Conservation (phyloP, 352 stramenopile genomes). For the Pythium phragmitis region DNA sequence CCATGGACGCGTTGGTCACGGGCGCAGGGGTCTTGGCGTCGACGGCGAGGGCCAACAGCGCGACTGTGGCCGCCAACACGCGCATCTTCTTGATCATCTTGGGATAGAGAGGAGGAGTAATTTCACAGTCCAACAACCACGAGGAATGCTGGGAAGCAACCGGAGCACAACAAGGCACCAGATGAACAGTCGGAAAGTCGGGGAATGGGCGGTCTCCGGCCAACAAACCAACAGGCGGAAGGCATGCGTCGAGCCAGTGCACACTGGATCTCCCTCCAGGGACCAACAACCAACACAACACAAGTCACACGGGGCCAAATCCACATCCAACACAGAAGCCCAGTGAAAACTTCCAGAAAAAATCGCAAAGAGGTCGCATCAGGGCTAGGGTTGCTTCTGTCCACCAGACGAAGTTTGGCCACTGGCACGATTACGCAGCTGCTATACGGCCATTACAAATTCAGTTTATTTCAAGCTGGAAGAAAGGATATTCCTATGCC, state of each 20-base stretch:
- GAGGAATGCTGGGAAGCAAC: no score
- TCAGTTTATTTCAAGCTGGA: background rate
- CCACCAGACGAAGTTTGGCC: background rate
- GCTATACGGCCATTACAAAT: background rate
- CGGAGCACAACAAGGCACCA: no score
- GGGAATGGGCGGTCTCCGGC: background rate
- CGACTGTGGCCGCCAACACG: conserved; percentile 7
- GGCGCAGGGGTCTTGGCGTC: conserved; percentile 11
- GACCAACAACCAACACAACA: no score
- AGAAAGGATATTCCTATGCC: no score
- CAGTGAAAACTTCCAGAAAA: background rate
- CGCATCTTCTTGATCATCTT: conserved; percentile 18
- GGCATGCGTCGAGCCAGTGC: conserved; percentile 3
- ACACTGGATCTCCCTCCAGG: background rate
- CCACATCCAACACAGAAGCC: background rate
- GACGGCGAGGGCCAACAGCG: background rate
- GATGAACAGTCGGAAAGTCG: conserved; percentile 9
- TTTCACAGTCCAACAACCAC: conserved; percentile 4
- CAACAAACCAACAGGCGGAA: conserved; percentile 8
- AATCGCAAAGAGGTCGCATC: background rate
- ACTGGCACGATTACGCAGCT: background rate
- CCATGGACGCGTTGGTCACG: conserved; percentile 38
- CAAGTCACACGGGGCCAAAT: no score
- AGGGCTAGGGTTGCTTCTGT: background rate
- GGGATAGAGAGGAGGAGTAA: conserved; percentile 1